A percentile compares a stretch with the other conserved stretches of the same genome.
Evolutionary conservation across 768 basidiomycete genomes (phyloP).

Genomic region (Lentinula lateritia): DNA sequence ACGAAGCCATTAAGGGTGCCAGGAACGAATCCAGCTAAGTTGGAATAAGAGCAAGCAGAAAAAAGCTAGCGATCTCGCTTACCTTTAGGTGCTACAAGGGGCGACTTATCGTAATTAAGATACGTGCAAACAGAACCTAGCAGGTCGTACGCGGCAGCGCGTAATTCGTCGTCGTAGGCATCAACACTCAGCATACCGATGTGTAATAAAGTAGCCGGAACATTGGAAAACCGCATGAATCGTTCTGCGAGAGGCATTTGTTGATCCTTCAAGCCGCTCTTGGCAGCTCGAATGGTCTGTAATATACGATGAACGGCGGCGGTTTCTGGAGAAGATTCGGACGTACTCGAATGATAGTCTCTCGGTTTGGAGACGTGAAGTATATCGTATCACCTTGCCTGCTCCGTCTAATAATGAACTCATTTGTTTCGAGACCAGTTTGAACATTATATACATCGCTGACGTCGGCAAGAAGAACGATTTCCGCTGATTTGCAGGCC

Average conservation of each 20-base stretch:
- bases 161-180: conserved; percentile 68
- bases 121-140: conserved; percentile 72
- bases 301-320: not conserved
- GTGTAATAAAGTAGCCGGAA: conserved; percentile 83
- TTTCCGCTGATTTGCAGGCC: conserved; percentile 75
- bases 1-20: conserved; percentile 62
- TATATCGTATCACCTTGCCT: conserved; percentile 69
- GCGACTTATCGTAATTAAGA: conserved; percentile 70
- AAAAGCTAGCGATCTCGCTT: conserved; percentile 9
- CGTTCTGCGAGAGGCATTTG: conserved; percentile 52
- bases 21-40: conserved; percentile 63
- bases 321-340: not conserved
- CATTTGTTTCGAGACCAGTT: conserved; percentile 64
- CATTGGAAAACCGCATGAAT: conserved; percentile 75
- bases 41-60: not conserved
- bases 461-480: conserved; percentile 73
- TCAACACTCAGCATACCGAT: conserved; percentile 78
- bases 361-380: conserved; percentile 67
- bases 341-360: conserved; percentile 67
- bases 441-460: conserved; percentile 84
- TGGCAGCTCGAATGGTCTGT: conserved; percentile 72
- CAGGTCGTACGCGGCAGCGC: conserved; percentile 74
- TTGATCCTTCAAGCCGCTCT: conserved; percentile 58
- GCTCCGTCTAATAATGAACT: conserved; percentile 77
- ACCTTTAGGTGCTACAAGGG: conserved; percentile 70